Evolutionary conservation across 208 protist species (phyloP).

Genomic region (Acanthamoeba royreba): DNA sequence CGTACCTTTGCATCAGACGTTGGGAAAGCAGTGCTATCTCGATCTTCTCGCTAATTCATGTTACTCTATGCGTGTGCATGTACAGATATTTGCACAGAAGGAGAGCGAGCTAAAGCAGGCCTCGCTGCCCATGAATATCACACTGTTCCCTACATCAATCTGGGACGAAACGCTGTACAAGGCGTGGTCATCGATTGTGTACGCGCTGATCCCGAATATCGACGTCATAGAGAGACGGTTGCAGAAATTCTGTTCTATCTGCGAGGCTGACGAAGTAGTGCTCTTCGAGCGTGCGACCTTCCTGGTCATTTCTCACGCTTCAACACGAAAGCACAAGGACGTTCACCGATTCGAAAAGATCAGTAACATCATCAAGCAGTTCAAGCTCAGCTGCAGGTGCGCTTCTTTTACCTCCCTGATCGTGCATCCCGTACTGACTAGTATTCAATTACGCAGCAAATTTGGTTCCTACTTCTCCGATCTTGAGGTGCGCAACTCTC

Average conservation of each 20-base stretch:
- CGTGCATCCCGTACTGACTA: background rate
- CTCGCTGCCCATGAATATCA: slow-evolving; percentile 82
- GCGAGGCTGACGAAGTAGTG: slow-evolving; percentile 95
- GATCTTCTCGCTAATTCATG: background rate
- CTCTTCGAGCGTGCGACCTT: slow-evolving; percentile 96
- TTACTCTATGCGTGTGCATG: background rate
- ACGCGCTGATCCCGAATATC: slow-evolving; percentile 96
- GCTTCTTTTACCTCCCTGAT: background rate
- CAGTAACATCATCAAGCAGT: slow-evolving; percentile 92
- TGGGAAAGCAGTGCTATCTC: background rate
- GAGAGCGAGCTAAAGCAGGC: slow-evolving; percentile 76
- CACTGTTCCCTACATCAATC: slow-evolving; percentile 97
- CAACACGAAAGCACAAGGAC: slow-evolving; percentile 66
- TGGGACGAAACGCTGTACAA: slow-evolving; percentile 98
- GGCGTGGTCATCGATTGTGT: slow-evolving; percentile 90
- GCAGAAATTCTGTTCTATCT: slow-evolving; percentile 89
- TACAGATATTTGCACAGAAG: slow-evolving; percentile 70
- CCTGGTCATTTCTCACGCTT: slow-evolving; percentile 93
- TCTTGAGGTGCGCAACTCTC: slow-evolving; percentile 79
- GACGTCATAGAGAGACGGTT: slow-evolving; percentile 89
- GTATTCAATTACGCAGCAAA: slow-evolving; percentile 57
- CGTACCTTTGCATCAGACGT: no score
- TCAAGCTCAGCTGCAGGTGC: slow-evolving; percentile 85
- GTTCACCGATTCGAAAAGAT: slow-evolving; percentile 89
- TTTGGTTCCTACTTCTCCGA: slow-evolving; percentile 70